Evolutionary conservation across 148 eudicot genomes (phyloP).

Genomic region (Amaranthus hypochondriacus): DNA sequence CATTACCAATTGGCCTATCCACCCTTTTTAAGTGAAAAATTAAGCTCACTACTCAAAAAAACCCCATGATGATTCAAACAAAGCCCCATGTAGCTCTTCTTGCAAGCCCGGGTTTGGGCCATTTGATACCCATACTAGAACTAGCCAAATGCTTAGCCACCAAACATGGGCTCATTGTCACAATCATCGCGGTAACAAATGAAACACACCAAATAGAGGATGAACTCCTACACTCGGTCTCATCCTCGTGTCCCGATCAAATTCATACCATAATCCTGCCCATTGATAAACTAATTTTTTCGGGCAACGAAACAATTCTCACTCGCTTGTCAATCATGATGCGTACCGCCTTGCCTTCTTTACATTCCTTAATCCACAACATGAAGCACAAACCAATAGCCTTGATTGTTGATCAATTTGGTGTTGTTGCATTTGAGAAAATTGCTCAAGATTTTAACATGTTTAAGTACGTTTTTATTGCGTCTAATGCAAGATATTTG

Average conservation of each 20-base stretch:
- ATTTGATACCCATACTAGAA: conserved; percentile 43
- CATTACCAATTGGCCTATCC: too few species aligned
- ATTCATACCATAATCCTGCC: conserved; percentile 39
- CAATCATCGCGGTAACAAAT: conserved; percentile 30
- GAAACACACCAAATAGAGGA: conserved; percentile 19
- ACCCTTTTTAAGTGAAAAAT: too few species aligned
- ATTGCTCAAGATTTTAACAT: conserved; percentile 36
- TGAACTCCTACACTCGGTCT: conserved; percentile 25
- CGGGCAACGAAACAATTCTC: conserved; percentile 5
- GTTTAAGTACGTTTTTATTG: conserved; percentile 36
- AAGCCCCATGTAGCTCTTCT: conserved; percentile 39
- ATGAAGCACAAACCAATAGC: conserved; percentile 33
- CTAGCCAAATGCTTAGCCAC: conserved; percentile 38
- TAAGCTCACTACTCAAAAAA: not conserved
- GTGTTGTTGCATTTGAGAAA: conserved; percentile 32
- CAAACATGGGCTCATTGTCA: conserved; percentile 35
- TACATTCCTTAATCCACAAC: conserved; percentile 25
- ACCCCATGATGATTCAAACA: conserved; percentile 16
- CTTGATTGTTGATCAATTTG: conserved; percentile 41
- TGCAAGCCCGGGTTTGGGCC: conserved; percentile 57
- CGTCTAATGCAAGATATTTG: conserved; percentile 31
- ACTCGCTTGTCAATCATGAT: conserved; percentile 25
- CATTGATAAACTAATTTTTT: not conserved
- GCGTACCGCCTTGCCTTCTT: conserved; percentile 24
- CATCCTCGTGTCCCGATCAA: conserved; percentile 19